phyloP scores from a whole-genome alignment of 2,329 filamentous ascomycete genomes.

The Huntiella bhutanensis region DNA sequence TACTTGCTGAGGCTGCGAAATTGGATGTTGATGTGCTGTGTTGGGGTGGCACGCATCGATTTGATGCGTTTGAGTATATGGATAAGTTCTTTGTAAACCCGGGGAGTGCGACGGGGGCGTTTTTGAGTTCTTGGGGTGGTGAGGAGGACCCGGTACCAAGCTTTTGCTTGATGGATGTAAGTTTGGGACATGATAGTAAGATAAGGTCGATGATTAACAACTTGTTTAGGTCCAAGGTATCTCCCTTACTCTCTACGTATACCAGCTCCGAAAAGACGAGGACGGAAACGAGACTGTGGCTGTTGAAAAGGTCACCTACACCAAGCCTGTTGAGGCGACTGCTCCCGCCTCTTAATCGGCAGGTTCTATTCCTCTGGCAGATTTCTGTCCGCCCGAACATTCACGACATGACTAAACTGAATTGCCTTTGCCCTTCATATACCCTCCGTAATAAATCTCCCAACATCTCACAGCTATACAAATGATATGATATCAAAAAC shows the following conservation, averaged over 20 bases:
- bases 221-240: slow-evolving; percentile 71
- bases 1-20: slow-evolving; percentile 48
- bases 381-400: not conserved
- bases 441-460: too few relatives aligned
- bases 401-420: not conserved
- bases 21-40: slow-evolving; percentile 51
- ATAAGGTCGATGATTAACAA: not conserved
- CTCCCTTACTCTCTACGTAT: slow-evolving; percentile 87
- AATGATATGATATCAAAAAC: slow-evolving; percentile 1
- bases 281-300: slow-evolving; percentile 62
- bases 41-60: slow-evolving; percentile 49
- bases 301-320: slow-evolving; percentile 73
- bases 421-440: too few relatives aligned
- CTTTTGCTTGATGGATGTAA: slow-evolving; percentile 94
- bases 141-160: slow-evolving; percentile 65
- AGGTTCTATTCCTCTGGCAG: not conserved
- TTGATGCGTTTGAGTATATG: slow-evolving; percentile 56
- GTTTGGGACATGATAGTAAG: slow-evolving; percentile 20
- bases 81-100: slow-evolving; percentile 58
- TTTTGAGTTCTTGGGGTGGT: slow-evolving; percentile 36
- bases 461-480: too few relatives aligned
- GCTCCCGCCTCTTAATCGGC: slow-evolving; percentile 27
- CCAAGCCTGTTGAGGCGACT: slow-evolving; percentile 49
- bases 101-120: slow-evolving; percentile 46
- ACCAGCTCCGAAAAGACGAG: slow-evolving; percentile 61